phyloP scores from a whole-genome alignment of 2,329 filamentous ascomycete species.

The Trichoderma polysporum region DNA sequence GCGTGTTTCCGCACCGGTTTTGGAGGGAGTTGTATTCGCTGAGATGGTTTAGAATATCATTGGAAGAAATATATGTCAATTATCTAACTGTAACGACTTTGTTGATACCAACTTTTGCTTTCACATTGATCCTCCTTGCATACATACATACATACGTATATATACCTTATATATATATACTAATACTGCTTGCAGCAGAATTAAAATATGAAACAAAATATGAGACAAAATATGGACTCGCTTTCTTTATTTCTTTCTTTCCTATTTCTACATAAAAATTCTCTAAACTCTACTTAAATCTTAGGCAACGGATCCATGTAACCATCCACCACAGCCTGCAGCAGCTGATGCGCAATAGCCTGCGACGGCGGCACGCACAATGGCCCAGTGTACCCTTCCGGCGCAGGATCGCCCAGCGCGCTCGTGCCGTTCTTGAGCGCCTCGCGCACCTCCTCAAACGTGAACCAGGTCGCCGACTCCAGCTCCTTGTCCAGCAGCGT shows the following conservation, averaged over 20 bases:
- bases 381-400: conserved; percentile 68
- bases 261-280: neutral
- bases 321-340: conserved; percentile 75
- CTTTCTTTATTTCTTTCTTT: neutral
- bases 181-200: neutral
- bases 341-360: conserved; percentile 88
- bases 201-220: neutral
- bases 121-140: too few species aligned
- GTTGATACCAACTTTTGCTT: too few species aligned
- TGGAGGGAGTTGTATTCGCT: conserved; percentile 45
- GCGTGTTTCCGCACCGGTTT: conserved; percentile 38
- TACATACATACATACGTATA: too few species aligned
- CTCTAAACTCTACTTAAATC: conserved; percentile 39
- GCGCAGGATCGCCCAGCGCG: conserved; percentile 63
- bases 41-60: conserved; percentile 28
- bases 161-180: neutral
- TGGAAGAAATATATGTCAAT: too few species aligned
- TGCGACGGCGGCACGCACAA: conserved; percentile 80
- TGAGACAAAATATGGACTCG: neutral
- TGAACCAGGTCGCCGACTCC: conserved; percentile 86
- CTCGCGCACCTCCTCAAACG: conserved; percentile 74
- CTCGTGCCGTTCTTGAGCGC: conserved; percentile 67
- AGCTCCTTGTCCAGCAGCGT: conserved; percentile 88
- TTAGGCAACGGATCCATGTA: conserved; percentile 60
- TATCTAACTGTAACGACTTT: too few species aligned